Evolutionary conservation across 805 yeast species (phyloP).

Genomic region (Sugiyamaella qingdaonensis): DNA sequence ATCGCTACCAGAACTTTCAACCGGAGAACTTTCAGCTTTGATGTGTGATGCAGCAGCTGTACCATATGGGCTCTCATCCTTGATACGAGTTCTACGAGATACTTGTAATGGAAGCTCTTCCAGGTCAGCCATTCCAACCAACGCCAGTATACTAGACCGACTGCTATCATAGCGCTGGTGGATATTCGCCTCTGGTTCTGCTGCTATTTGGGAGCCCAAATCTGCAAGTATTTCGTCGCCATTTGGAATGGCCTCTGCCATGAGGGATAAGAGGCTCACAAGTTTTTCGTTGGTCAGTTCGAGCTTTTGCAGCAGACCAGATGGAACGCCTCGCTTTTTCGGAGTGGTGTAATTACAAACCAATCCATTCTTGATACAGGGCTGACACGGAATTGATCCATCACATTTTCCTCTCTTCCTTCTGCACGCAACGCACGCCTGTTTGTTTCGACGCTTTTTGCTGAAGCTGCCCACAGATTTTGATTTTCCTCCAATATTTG

Average conservation of each 20-base stretch:
- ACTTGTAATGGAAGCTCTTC: slow-evolving; percentile 1
- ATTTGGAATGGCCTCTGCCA: slow-evolving; percentile 6
- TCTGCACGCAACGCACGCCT: slow-evolving; percentile 15
- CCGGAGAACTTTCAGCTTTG: not conserved
- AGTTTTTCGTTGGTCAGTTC: slow-evolving; percentile 10
- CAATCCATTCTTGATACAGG: slow-evolving; percentile 1
- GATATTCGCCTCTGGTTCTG: not conserved
- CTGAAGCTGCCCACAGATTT: not conserved
- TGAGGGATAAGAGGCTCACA: slow-evolving; percentile 8
- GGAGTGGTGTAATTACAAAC: slow-evolving; percentile 10
- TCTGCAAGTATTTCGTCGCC: not conserved
- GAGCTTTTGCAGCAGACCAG: slow-evolving; percentile 15
- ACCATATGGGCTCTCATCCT: not conserved
- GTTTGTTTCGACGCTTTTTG: slow-evolving; percentile 5
- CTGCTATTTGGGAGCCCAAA: not conserved
- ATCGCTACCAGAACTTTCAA: not conserved
- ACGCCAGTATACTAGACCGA: not conserved
- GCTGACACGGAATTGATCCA: slow-evolving; percentile 11
- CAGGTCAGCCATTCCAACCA: not conserved
- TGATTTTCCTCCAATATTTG: too few species aligned
- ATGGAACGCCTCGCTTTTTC: slow-evolving; percentile 12
- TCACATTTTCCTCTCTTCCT: slow-evolving; percentile 11
- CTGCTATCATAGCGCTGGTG: not conserved
- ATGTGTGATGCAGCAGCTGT: not conserved
- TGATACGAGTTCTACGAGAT: not conserved